Evolutionary conservation across 129 eudicot genomes (phyloP).

Genomic region (Gnaphalium uliginosum): DNA sequence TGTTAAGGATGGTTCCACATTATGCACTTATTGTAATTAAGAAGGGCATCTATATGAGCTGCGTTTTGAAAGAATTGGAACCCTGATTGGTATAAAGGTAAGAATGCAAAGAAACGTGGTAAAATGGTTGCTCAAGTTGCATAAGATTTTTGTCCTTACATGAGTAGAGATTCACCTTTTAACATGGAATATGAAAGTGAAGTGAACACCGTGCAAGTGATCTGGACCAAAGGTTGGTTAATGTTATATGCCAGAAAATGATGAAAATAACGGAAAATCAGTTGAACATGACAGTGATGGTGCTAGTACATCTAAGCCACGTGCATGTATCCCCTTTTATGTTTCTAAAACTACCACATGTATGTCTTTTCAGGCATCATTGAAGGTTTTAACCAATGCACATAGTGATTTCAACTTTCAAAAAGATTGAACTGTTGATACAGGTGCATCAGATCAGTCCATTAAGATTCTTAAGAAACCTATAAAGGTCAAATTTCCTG

Average conservation of each 20-base stretch:
- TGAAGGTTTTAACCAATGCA: no score
- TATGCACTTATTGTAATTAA: no score
- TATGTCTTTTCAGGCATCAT: not conserved
- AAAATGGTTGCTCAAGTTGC: not conserved
- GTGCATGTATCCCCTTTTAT: no score
- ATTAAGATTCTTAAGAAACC: not conserved
- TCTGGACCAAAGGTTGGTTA: not conserved
- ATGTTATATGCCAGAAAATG: not conserved
- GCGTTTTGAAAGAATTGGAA: not conserved
- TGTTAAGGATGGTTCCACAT: no score
- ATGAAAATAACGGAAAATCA: not conserved
- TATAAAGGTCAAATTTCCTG: not conserved
- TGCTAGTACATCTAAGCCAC: not conserved
- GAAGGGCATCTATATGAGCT: not conserved
- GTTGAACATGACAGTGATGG: not conserved
- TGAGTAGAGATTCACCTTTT: not conserved
- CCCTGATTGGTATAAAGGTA: no score
- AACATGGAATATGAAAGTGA: not conserved
- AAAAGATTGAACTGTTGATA: not conserved
- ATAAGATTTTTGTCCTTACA: not conserved
- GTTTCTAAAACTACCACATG: not conserved
- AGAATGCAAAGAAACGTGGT: not conserved
- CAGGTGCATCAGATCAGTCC: no score
- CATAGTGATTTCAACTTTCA: no score
- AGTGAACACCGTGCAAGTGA: not conserved